Base-by-base conservation (phyloP, 2,329 filamentous ascomycete species). In the Plectosphaerella sp. region DNA sequence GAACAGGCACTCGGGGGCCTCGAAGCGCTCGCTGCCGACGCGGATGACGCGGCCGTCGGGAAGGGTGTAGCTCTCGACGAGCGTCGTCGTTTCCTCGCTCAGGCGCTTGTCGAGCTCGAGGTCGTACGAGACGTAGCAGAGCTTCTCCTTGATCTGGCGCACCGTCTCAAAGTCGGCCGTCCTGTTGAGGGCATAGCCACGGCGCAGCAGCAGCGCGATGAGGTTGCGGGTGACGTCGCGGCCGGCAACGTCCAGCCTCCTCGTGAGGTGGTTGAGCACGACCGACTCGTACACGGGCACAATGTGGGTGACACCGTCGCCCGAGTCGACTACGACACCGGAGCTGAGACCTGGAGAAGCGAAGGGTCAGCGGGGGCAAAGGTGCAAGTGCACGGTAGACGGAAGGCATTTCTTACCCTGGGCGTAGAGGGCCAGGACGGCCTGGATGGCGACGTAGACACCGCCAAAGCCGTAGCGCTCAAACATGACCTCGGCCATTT, bases 401-500 rank as follows among this genome's bases (percentile, higher is more conserved):
- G 20, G 43, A 3, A 20, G 18, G 4, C 45, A 28, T 39, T 39
- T 65, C 71, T 72, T 77, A 88, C 92, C 94, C 78, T 99, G 94
- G 18, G 94, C 94, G 68, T 99, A 99, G 39, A 99, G 78, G 28
- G 94, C 94, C 63, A 99, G 75, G 58, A 99, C 94, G 51, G 94
- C 94, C 73, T 99, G 94, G 61, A 97, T 97, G 54, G 94, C 94
- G 55, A 99, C 94, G 67, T 97, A 97, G 54, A 99, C 93, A 52
- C 94, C 94, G 47, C 92, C 93, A 67, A 99, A 99, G 59, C 85
- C 86, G 74, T 97, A 99, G 56, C 90, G 85, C 70, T 99, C 94
- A 71, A 99, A 96, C 94, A 99, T 99, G 73, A 97, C 91, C 75
- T 99, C 91, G 69, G 87, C 91, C 94, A 99, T 99, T 73, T 95